Conservation (phyloP, 257 asterid genomes). For the Solanum pennellii region DNA sequence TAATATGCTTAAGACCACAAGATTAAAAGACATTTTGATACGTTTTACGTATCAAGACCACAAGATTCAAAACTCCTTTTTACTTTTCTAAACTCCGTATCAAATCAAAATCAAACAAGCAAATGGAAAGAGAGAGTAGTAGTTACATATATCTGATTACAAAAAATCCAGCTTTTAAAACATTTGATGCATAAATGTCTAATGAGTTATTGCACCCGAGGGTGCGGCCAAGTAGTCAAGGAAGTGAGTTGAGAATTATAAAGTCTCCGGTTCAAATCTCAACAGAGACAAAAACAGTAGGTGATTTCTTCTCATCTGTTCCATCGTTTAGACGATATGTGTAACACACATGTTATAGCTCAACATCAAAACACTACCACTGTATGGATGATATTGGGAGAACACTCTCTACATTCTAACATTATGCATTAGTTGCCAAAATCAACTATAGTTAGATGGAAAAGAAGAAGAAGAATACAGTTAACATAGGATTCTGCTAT, state of each 20-base stretch:
- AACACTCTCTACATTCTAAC: not conserved
- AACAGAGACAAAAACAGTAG: not conserved
- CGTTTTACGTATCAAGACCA: too few relatives aligned
- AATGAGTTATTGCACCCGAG: not conserved
- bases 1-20: not conserved
- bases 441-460: not conserved
- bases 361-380: not conserved
- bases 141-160: not conserved
- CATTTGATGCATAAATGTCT: not conserved
- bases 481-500: not conserved
- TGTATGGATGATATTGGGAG: not conserved
- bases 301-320: not conserved
- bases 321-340: not conserved
- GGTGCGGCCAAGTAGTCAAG: not conserved
- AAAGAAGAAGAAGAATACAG: not conserved
- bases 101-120: not conserved
- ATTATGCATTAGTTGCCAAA: not conserved
- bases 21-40: too few relatives aligned
- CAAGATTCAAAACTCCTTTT: not conserved
- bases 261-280: not conserved
- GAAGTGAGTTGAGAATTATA: not conserved
- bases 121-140: not conserved
- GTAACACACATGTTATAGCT: not conserved
- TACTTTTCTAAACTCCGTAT: not conserved
- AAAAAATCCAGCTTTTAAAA: not conserved